Percentiles rank a stretch among this genome's conserved stretches.
phyloP scores from a whole-genome alignment of 2,329 filamentous ascomycete species.

The Mollisiaceae sp. region DNA sequence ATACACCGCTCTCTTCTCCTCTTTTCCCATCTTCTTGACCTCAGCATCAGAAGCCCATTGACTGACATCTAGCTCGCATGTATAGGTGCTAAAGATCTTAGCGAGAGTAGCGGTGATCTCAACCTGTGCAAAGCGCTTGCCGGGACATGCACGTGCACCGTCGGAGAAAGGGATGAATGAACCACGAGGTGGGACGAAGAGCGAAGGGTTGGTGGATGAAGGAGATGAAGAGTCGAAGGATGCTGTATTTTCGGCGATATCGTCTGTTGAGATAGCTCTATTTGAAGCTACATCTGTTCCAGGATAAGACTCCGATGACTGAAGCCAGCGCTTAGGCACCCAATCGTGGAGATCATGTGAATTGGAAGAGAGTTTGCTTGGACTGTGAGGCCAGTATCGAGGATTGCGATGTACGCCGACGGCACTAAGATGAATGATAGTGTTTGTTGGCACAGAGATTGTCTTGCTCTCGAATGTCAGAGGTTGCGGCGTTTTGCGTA shows the following conservation, averaged over 20 bases:
- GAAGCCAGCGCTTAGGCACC: constrained; percentile 61
- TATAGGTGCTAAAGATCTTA: constrained; percentile 23
- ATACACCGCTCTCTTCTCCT: constrained; percentile 10
- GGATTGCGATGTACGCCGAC: constrained; percentile 57
- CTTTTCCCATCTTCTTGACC: not conserved
- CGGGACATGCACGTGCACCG: constrained; percentile 39
- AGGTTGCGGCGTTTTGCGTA: constrained; percentile 10
- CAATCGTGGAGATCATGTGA: constrained; percentile 54
- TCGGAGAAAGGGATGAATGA: constrained; percentile 40
- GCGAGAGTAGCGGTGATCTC: constrained; percentile 40
- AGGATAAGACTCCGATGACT: not conserved
- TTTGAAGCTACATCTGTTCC: not conserved
- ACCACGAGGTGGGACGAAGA: constrained; percentile 8
- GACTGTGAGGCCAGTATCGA: constrained; percentile 55
- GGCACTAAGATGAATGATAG: constrained; percentile 51
- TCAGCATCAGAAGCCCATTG: constrained; percentile 9
- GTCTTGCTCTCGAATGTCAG: constrained; percentile 27
- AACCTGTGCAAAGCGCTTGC: constrained; percentile 41
- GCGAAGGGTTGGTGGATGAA: not conserved
- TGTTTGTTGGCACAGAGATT: constrained; percentile 34
- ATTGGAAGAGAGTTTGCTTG: constrained; percentile 25
- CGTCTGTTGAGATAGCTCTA: not conserved
- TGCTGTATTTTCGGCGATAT: not conserved
- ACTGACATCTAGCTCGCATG: constrained; percentile 26
- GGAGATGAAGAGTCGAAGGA: not conserved